Base-by-base conservation (phyloP, 345 rosid genomes). In the Eucalyptus guilfoylei region DNA sequence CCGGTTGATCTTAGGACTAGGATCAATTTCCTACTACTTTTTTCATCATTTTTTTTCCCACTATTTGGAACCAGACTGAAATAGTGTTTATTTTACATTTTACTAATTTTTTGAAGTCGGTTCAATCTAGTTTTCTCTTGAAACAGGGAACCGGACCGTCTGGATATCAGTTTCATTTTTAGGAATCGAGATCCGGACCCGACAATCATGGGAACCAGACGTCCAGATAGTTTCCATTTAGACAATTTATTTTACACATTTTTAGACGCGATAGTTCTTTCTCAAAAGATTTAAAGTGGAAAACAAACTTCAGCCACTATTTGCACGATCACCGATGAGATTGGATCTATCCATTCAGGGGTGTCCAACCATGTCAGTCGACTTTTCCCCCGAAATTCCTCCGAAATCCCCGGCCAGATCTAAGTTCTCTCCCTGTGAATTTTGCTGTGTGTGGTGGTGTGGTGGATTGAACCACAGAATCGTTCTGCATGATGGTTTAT, bases 81-180 rank as follows among this genome's bases (percentile, higher is more conserved):
- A 52, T 52, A 52, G 58, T 52, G 4, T 52, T 52, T 19, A 52
- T 52, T 19, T 52, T 52, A 52, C 5, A 52, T 52, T 52, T 52
- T 19, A 52, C 58, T 52, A 52, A 52, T 52, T 52, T 52, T 52
- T 52, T 52, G 5, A 52, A 52, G 23, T 52, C 0, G 58, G 26
- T 52, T 21, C 2, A 5, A 19, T 52, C 58, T 2, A 8, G 0
- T 52, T 19, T 52, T 52, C 0, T 4, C 24, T 52, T 52, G 26
- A 8, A 52, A 19, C 0, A 0, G 5, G 11, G 11, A 19, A 52
- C 0, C 1, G 5, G 24, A 52, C 24, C 4, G 4, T 52, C 1
- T 19, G 2, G 10, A 52, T 1, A 19, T 8, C 58, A 4, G 0
- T 19, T 52, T 1, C 11, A 52, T 52, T 19, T 52, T 19, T 52